Evolutionary conservation across 208 protist genomes (phyloP).

Genomic region (Novymonas esmeraldas): DNA sequence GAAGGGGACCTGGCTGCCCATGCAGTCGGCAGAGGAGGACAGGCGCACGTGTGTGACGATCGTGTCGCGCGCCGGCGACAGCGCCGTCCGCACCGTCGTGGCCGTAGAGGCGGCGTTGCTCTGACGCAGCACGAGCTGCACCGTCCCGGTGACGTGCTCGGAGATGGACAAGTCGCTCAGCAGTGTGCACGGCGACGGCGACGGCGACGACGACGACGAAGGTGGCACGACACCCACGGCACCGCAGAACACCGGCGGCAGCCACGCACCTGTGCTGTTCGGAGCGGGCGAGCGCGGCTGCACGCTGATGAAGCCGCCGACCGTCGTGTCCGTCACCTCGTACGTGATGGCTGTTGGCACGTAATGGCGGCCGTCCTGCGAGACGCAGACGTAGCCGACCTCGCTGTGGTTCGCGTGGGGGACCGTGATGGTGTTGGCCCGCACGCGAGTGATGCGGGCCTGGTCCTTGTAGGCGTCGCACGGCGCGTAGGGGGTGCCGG

Average conservation of each 20-base stretch:
- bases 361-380: constrained; percentile 63
- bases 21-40: constrained; percentile 54
- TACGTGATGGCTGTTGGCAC: constrained; percentile 67
- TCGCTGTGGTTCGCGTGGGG: constrained; percentile 37
- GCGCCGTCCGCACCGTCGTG: constrained; percentile 10
- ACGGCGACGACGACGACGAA: background rate
- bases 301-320: constrained; percentile 57
- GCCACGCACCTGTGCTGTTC: constrained; percentile 16
- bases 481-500: constrained; percentile 25
- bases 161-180: constrained; percentile 33
- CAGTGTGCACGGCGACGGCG: constrained; percentile 15
- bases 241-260: constrained; percentile 39
- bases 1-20: constrained; percentile 34
- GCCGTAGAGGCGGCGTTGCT: constrained; percentile 5
- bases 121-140: constrained; percentile 45
- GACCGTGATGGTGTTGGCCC: constrained; percentile 43
- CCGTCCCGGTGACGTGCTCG: constrained; percentile 44
- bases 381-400: constrained; percentile 71
- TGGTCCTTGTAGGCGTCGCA: constrained; percentile 77
- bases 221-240: no score
- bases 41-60: constrained; percentile 47
- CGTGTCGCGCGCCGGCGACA: constrained; percentile 26
- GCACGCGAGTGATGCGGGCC: constrained; percentile 44
- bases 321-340: constrained; percentile 59
- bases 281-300: constrained; percentile 5